These are phyloP conservation scores for Spergularia bocconei DNA, from an alignment of 148 eudicot genomes.

Conservation along the genomic window DNA sequence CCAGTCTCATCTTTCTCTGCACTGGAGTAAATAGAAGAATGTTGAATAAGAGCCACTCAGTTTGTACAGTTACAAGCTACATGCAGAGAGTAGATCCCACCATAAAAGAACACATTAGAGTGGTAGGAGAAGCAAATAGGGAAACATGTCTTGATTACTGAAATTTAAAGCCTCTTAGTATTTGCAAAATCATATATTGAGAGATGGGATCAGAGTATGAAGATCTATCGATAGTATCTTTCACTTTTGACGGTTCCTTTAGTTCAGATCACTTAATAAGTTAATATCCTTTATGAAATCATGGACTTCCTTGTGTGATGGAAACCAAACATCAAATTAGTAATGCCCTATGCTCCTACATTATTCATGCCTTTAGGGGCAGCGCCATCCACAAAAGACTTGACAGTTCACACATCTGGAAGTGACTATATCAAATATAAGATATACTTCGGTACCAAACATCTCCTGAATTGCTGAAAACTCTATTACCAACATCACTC, in stretches of 20 bases:
- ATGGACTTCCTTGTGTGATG: not conserved
- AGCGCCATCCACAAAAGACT: too few relatives aligned
- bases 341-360: not conserved
- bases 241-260: not conserved
- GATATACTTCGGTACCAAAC: too few relatives aligned
- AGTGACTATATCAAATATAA: too few relatives aligned
- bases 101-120: not conserved
- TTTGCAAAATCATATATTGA: not conserved
- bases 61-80: not conserved
- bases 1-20: conserved; percentile 72
- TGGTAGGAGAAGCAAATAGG: conserved; percentile 6
- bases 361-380: too few relatives aligned
- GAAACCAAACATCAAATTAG: not conserved
- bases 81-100: too few relatives aligned
- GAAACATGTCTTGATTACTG: not conserved
- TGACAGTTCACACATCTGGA: too few relatives aligned
- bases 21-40: conserved; percentile 40
- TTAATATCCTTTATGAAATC: not conserved
- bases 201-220: not conserved
- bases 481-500: too few relatives aligned
- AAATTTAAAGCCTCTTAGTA: not conserved
- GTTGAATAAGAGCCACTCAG: conserved; percentile 4
- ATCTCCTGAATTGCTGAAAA: too few relatives aligned
- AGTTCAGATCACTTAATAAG: not conserved
- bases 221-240: not conserved